These are phyloP conservation scores for Septoria petroselini DNA, from an alignment of 2,329 filamentous ascomycete genomes.

Conservation along the genomic window DNA sequence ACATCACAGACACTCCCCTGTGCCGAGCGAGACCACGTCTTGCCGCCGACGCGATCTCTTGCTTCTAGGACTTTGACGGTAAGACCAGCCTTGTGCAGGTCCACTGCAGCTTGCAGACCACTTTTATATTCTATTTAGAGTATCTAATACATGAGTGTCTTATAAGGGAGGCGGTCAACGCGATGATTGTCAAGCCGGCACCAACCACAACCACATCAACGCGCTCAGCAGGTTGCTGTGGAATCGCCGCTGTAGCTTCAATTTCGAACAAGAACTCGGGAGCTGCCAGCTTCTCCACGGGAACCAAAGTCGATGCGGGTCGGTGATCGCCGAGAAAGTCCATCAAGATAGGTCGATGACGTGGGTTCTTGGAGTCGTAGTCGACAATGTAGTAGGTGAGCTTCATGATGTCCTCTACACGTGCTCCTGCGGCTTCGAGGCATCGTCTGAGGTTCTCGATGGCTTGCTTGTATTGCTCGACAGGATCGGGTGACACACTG, in stretches of 20 bases:
- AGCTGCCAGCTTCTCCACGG: slow-evolving; percentile 29
- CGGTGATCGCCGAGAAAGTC: slow-evolving; percentile 30
- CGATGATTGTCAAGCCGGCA: slow-evolving; percentile 36
- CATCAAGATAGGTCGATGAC: slow-evolving; percentile 25
- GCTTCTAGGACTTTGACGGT: slow-evolving; percentile 36
- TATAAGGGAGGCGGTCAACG: too few relatives aligned
- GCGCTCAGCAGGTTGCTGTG: slow-evolving; percentile 17
- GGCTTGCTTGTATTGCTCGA: slow-evolving; percentile 29
- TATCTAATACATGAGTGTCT: too few relatives aligned
- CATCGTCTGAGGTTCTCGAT: slow-evolving; percentile 25
- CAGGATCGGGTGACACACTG: slow-evolving; percentile 23
- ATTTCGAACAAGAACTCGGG: slow-evolving; percentile 32
- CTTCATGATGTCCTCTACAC: slow-evolving; percentile 28
- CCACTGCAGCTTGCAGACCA: slow-evolving; percentile 34
- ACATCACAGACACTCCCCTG: slow-evolving; percentile 46
- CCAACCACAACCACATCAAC: slow-evolving; percentile 37
- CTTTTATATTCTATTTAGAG: too few relatives aligned
- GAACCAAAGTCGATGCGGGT: slow-evolving; percentile 28
- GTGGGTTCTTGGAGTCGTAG: slow-evolving; percentile 26
- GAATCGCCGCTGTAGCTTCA: slow-evolving; percentile 28
- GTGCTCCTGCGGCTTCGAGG: slow-evolving; percentile 30
- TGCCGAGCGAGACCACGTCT: slow-evolving; percentile 46
- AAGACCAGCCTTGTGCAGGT: slow-evolving; percentile 31
- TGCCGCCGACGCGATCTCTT: slow-evolving; percentile 41
- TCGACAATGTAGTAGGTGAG: slow-evolving; percentile 32